Evolutionary conservation across 108 stramenopile genomes (phyloP).

Genomic region (Cyclotella baltica): DNA sequence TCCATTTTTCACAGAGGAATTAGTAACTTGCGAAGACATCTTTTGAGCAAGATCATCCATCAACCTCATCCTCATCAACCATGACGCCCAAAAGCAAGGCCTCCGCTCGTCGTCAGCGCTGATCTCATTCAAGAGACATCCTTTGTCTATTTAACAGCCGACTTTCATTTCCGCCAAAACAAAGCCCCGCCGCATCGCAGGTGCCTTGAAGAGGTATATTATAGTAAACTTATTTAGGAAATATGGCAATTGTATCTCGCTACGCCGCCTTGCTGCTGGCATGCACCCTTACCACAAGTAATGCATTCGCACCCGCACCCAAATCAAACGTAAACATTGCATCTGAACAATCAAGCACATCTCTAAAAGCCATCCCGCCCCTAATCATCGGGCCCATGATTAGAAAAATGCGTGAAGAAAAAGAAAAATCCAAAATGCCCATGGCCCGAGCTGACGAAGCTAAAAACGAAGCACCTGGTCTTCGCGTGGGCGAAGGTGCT

Average conservation of each 20-base stretch:
- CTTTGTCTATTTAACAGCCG: too few relatives aligned
- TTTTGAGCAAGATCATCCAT: not conserved
- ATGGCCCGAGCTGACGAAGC: constrained; percentile 70
- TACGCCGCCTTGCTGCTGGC: not conserved
- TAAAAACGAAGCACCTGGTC: constrained; percentile 76
- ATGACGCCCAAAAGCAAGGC: not conserved
- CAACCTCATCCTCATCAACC: not conserved
- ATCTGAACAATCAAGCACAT: constrained; percentile 4
- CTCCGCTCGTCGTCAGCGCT: too few relatives aligned
- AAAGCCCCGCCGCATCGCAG: not conserved
- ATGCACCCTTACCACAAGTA: not conserved
- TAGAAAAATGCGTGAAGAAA: constrained; percentile 76
- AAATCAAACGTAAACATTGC: not conserved
- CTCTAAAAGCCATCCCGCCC: constrained; percentile 13
- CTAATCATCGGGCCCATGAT: constrained; percentile 89
- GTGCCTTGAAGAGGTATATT: not conserved
- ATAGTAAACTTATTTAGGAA: not conserved
- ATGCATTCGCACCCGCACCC: constrained; percentile 15
- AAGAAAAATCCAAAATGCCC: constrained; percentile 82
- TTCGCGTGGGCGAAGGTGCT: constrained; percentile 75
- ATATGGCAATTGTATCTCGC: constrained; percentile 8
- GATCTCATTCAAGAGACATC: too few relatives aligned
- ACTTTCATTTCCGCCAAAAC: not conserved
- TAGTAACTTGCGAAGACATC: not conserved
- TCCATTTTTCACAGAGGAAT: not conserved